These are phyloP conservation scores for Coniella lustricola DNA, from an alignment of 2,329 filamentous ascomycete species.

Conservation along the genomic window DNA sequence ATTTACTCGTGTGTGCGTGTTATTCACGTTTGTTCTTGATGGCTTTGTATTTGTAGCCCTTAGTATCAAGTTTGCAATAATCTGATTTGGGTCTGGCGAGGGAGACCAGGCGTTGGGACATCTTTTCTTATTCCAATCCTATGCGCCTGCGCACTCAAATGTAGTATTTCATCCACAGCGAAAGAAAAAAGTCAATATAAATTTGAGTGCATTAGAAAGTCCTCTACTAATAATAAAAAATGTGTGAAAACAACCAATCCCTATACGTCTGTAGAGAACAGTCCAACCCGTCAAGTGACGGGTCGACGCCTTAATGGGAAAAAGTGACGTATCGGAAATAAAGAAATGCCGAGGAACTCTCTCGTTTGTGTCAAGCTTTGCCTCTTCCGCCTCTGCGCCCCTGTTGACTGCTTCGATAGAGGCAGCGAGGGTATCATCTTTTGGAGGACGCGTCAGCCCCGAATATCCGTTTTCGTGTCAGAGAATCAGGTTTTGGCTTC, in stretches of 20 bases:
- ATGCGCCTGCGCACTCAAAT: no score
- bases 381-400: slow-evolving; percentile 9
- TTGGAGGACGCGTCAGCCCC: slow-evolving; percentile 12
- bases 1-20: no score
- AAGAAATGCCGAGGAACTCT: slow-evolving; percentile 13
- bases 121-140: no score
- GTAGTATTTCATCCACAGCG: no score
- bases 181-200: slow-evolving; percentile 30
- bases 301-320: slow-evolving; percentile 20
- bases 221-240: slow-evolving; percentile 44
- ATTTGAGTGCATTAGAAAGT: slow-evolving; percentile 57
- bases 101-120: no score
- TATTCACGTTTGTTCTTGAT: no score
- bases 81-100: no score
- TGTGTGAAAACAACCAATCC: slow-evolving; percentile 33
- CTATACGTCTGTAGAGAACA: slow-evolving; percentile 19
- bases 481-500: slow-evolving; percentile 7
- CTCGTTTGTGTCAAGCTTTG: slow-evolving; percentile 7
- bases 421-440: slow-evolving; percentile 17
- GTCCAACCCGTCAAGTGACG: slow-evolving; percentile 9
- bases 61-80: neutral
- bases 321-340: slow-evolving; percentile 18
- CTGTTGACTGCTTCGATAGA: slow-evolving; percentile 18
- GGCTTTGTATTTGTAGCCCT: no score
- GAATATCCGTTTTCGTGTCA: neutral